phyloP scores from a whole-genome alignment of 352 stramenopile genomes.

The Globisporangium iwayamae region DNA sequence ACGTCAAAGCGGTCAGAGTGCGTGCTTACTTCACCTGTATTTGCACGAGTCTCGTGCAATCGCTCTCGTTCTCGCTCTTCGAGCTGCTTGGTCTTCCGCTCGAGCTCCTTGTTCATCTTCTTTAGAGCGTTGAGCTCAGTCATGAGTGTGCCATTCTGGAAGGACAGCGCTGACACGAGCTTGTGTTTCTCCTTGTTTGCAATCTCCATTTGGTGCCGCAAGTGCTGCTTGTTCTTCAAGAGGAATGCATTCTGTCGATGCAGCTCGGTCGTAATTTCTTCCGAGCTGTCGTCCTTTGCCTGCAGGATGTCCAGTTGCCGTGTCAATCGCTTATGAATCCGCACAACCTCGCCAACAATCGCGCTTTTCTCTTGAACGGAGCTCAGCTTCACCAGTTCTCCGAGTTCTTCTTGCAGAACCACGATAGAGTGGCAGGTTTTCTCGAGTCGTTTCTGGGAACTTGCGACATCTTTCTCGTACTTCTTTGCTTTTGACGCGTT shows the following conservation, averaged over 20 bases:
- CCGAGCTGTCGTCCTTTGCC: constrained; percentile 38
- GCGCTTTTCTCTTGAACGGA: constrained; percentile 60
- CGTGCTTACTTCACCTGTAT: neutral
- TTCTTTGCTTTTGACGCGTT: constrained; percentile 38
- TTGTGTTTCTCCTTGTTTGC: constrained; percentile 67
- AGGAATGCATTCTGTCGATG: constrained; percentile 75
- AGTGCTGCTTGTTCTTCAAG: constrained; percentile 69
- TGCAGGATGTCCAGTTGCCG: constrained; percentile 52
- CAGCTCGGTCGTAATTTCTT: constrained; percentile 65
- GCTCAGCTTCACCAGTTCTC: constrained; percentile 53
- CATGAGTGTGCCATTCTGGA: constrained; percentile 65
- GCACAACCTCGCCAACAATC: constrained; percentile 54
- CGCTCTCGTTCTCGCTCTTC: constrained; percentile 13
- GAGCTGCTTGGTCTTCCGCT: constrained; percentile 23
- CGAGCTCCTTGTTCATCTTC: constrained; percentile 65
- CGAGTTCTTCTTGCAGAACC: constrained; percentile 61
- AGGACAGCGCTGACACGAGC: constrained; percentile 61
- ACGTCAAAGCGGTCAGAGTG: neutral
- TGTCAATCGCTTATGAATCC: constrained; percentile 61
- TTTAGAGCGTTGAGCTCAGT: constrained; percentile 59
- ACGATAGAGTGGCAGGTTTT: constrained; percentile 51
- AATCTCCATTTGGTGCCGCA: constrained; percentile 60
- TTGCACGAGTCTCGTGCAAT: neutral
- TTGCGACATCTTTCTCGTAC: constrained; percentile 35
- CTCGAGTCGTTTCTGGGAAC: constrained; percentile 34